Base-by-base conservation (phyloP, 805 yeast genomes). In the Candida parachauliodes region DNA sequence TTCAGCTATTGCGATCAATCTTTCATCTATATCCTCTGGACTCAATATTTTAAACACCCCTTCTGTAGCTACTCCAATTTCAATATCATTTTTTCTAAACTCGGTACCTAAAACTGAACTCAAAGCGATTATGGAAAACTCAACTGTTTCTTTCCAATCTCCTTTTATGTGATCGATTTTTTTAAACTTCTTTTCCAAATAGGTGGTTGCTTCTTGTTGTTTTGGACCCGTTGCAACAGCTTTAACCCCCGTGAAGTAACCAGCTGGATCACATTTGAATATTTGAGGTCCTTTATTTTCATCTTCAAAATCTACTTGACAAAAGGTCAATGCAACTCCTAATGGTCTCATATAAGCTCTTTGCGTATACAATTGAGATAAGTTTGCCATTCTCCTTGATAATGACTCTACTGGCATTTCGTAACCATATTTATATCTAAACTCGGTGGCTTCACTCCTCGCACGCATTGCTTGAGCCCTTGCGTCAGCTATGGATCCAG, bases 271-370 rank as follows among this genome's bases (percentile, higher is more conserved):
- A 48, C 93, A 81, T 69, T 91, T 93, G 70, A 77, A 88, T 43
- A 93, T 73, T 52, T 81, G 79, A 19, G 98, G 96, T 1, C 98
- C 98, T 37, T 69, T 61, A 62, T 83, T 94, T 55, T 88, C 96
- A 60, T 88, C 97, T 41, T 66, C 72, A 26, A 55, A 52, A 38
- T 66, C 72, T 40, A 85, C 81, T 31, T 94, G 79, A 41, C 88
- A 75, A 54, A 91, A 83, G 18, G 96, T 88, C 55, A 88, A 73
- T 20, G 95, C 87, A 42, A 91, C 96, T 26, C 98, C 98, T 49
- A 88, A 72, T 18, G 98, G 98, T 64, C 98, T 80, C 98, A 93
- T 93, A 63, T 91, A 91, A 8, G 98, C 98, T 57, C 97, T 77
- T 66, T 93, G 98, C 28, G 98, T 93, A 63, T 88, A 93, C 45